Evolutionary conservation across 78 protist species (phyloP).

Genomic region (Speleostelium caveatum): DNA sequence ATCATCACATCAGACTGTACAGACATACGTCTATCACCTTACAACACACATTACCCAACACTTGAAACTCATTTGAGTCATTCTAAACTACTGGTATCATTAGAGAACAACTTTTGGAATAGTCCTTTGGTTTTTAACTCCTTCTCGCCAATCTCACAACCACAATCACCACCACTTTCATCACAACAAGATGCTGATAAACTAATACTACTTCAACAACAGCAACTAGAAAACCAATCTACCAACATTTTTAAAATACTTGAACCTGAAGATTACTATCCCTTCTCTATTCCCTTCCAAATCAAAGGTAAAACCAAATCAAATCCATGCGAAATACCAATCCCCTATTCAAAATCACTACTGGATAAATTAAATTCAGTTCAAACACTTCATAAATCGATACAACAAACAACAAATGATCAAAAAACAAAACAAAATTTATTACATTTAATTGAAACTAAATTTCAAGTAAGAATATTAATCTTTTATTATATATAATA

Average conservation of each 20-base stretch:
- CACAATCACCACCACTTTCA: background rate
- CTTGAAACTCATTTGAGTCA: slow-evolving; percentile 31
- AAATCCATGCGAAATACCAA: slow-evolving; percentile 64
- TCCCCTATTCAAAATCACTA: slow-evolving; percentile 5
- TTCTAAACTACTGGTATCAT: slow-evolving; percentile 17
- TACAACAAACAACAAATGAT: slow-evolving; percentile 48
- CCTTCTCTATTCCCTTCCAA: slow-evolving; percentile 53
- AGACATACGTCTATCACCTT: slow-evolving; percentile 43
- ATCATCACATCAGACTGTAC: slow-evolving; percentile 48
- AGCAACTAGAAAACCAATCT: background rate
- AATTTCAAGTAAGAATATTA: slow-evolving; percentile 31
- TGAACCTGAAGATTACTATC: slow-evolving; percentile 62
- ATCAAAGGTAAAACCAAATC: slow-evolving; percentile 62
- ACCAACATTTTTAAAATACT: slow-evolving; percentile 16
- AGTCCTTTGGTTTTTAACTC: slow-evolving; percentile 33
- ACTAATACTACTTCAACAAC: background rate
- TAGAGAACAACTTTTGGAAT: slow-evolving; percentile 30
- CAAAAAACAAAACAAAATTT: slow-evolving; percentile 47
- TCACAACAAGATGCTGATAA: background rate
- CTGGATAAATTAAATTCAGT: slow-evolving; percentile 16
- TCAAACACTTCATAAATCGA: slow-evolving; percentile 39
- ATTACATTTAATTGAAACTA: slow-evolving; percentile 61
- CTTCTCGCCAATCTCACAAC: background rate
- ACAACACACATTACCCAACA: slow-evolving; percentile 71
- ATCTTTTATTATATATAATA: background rate